Evolutionary conservation across 2,329 filamentous ascomycete genomes (phyloP), one percentile per base, ranked within the genome.

Genomic region (Epichloe uncinata): DNA sequence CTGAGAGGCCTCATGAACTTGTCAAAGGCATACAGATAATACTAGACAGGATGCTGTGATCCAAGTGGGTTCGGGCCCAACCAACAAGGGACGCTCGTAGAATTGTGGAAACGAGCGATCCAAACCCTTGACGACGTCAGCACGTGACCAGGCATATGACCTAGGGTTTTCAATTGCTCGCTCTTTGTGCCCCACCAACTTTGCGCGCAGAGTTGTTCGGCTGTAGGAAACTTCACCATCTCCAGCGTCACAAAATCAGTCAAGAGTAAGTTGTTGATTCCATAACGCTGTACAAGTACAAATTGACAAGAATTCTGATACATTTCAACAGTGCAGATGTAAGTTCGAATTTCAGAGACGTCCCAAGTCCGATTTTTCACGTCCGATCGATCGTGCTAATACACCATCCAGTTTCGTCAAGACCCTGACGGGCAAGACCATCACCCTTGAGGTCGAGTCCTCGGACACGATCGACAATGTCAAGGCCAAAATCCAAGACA

Each of bases 401-500:
- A 50, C 44, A 53, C 51, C 61, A 43, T 53, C 49, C 75, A 94
- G 87, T 84, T 97, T 97, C 85, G 91, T 97, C 78, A 97, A 96
- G 85, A 96, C 91, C 82, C 88, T 96, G 70, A 96, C 91, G 81
- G 91, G 93, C 77, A 97, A 97, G 87, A 97, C 91, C 74, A 96
- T 97, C 81, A 97, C 93, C 75, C 85, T 96, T 67, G 91, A 97
- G 85, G 90, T 96, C 72, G 91, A 96, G 84, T 95, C 89, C 68
- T 88, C 83, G 69, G 91, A 97, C 77, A 96, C 91, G 67, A 97
- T 97, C 79, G 91, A 97, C 84, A 97, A 96, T 83, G 91, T 97
- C 75, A 97, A 97, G 85, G 85, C 84, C 78, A 96, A 96, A 86
- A 96, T 97, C 74, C 91, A 96, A 79, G 90, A 96, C 77, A 96